These are phyloP conservation scores for Chlorophyllum brunneum DNA, from an alignment of 768 basidiomycete genomes.

Conservation along the genomic window DNA sequence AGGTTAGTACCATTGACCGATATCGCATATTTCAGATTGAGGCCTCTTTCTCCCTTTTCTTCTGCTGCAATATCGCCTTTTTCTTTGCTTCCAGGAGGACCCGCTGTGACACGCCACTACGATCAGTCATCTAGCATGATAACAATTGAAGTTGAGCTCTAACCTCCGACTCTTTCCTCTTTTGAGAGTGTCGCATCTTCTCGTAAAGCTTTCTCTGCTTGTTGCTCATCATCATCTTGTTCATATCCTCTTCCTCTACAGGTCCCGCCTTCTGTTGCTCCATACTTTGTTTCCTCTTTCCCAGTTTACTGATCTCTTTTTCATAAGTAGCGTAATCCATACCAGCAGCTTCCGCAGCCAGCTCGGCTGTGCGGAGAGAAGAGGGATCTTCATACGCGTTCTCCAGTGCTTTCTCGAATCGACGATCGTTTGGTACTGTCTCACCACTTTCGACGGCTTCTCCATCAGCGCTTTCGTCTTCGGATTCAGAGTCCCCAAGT, in stretches of 20 bases:
- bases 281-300: constrained; percentile 37
- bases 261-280: constrained; percentile 26
- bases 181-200: constrained; percentile 85
- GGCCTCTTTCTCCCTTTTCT: constrained; percentile 43
- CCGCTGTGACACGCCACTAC: constrained; percentile 37
- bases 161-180: constrained; percentile 78
- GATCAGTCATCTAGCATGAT: background rate
- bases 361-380: constrained; percentile 79
- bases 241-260: constrained; percentile 76
- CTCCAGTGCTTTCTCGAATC: constrained; percentile 7
- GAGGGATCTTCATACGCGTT: constrained; percentile 44
- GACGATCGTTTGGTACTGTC: constrained; percentile 7
- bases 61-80: constrained; percentile 39
- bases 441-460: constrained; percentile 17
- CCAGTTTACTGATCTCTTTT: constrained; percentile 63
- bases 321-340: constrained; percentile 78
- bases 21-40: constrained; percentile 17
- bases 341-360: constrained; percentile 88
- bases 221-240: constrained; percentile 98
- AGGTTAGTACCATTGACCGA: no score
- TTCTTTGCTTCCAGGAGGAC: constrained; percentile 57
- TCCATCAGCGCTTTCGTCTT: constrained; percentile 23
- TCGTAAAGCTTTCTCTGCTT: constrained; percentile 92
- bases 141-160: constrained; percentile 21
- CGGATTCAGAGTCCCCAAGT: constrained; percentile 30